Base-by-base conservation (phyloP, 805 yeast genomes). In the Nakazawaea wyomingensis region DNA sequence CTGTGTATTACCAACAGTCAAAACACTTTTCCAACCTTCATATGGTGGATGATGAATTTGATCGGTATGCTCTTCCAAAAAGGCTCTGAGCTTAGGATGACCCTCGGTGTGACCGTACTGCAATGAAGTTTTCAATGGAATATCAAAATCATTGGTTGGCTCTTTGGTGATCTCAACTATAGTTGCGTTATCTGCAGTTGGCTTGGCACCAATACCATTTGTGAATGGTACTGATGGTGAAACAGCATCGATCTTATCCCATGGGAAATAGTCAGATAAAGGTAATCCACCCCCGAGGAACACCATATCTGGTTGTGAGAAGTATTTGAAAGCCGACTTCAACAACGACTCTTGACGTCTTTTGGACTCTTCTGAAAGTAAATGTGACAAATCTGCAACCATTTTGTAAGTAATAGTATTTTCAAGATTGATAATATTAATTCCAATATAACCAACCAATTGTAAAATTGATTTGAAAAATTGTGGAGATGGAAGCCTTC, bases 281-380 rank as follows among this genome's bases (percentile, higher is more conserved):
- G 99, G 99, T 54, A 91, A 75, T 6, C 99, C 99, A 54, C 98
- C 99, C 43, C 97, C 98, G 44, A 91, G 75, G 59, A 89, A 90
- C 44, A 88, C 80, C 57, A 93, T 71, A 41, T 82, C 78, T 27
- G 96, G 96, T 50, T 77, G 73, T 34, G 69, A 68, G 56, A 69
- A 83, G 68, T 85, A 83, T 58, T 79, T 80, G 71, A 91, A 87
- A 14, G 95, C 95, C 31, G 78, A 66, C 67, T 93, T 91, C 64
- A 91, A 74, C 11, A 87, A 82, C 10, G 96, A 88, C 28, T 83
- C 78, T 39, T 73, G 67, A 68, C 98, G 83, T 13, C 82, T 66
- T 49, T 72, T 72, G 31, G 96, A 79, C 66, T 91, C 97, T 4
- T 68, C 78, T 21, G 96, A 86, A 48, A 85, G 72, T 49, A 78